phyloP scores from a whole-genome alignment of 2,329 filamentous ascomycete species.

The Fusarium odoratissimum region DNA sequence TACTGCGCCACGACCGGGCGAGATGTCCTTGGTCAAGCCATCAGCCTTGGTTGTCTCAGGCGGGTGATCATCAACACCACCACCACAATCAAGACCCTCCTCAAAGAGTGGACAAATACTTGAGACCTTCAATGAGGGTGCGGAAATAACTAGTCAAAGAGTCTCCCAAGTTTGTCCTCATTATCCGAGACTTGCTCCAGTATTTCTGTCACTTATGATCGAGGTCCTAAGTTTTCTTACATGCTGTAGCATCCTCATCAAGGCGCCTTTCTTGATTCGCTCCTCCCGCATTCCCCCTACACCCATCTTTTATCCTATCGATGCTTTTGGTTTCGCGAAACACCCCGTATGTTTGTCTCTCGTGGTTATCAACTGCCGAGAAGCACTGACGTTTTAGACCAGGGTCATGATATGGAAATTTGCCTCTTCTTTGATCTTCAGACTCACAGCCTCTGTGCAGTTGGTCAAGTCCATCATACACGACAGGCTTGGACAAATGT shows the following conservation, averaged over 20 bases:
- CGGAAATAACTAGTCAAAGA: background rate
- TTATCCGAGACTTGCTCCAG: background rate
- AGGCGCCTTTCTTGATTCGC: slow-evolving; percentile 35
- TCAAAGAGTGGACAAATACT: background rate
- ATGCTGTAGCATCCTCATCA: slow-evolving; percentile 16
- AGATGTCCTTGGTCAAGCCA: slow-evolving; percentile 27
- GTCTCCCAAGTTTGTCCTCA: background rate
- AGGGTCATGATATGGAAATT: background rate
- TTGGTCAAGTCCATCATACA: slow-evolving; percentile 2
- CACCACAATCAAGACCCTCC: slow-evolving; percentile 31
- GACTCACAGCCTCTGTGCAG: background rate
- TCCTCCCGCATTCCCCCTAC: slow-evolving; percentile 26
- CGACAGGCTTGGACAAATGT: slow-evolving; percentile 14
- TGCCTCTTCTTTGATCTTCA: background rate
- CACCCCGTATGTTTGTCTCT: slow-evolving; percentile 15
- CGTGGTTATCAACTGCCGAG: slow-evolving; percentile 38
- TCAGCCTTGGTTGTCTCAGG: slow-evolving; percentile 44
- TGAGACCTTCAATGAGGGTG: background rate
- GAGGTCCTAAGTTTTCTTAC: background rate
- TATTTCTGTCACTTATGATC: background rate
- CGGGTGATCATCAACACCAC: slow-evolving; percentile 44
- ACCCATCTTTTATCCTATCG: slow-evolving; percentile 20
- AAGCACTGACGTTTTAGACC: slow-evolving; percentile 14
- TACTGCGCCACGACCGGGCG: slow-evolving; percentile 31
- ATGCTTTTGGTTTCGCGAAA: slow-evolving; percentile 10